phyloP scores from a whole-genome alignment of 805 yeast genomes.

The Lipomyces spencermartinsiae region DNA sequence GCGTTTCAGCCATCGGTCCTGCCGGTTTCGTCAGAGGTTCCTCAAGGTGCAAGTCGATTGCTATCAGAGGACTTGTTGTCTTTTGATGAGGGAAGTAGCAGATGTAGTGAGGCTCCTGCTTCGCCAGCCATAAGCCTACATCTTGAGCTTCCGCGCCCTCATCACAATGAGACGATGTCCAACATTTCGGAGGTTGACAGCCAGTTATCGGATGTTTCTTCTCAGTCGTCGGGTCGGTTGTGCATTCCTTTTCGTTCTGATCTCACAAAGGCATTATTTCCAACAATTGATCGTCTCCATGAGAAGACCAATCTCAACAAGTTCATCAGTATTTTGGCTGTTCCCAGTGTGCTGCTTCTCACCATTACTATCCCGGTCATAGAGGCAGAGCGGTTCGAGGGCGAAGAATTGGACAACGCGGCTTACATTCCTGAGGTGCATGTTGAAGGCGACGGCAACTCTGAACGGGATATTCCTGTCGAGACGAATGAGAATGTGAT shows the following conservation, averaged over 20 bases:
- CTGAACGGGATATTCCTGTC: neutral
- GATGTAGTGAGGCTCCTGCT: conserved; percentile 8
- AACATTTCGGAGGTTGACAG: conserved; percentile 22
- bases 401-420: neutral
- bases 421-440: conserved; percentile 13
- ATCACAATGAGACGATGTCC: conserved; percentile 10
- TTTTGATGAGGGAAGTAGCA: conserved; percentile 6
- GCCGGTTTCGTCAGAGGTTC: conserved; percentile 7
- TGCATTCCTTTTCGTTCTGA: conserved; percentile 7
- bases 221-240: neutral
- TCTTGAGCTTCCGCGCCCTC: conserved; percentile 1
- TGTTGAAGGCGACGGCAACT: conserved; percentile 12
- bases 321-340: conserved; percentile 42
- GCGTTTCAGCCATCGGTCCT: conserved; percentile 29
- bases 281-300: conserved; percentile 41
- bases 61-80: conserved; percentile 21
- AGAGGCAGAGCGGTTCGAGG: conserved; percentile 33
- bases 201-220: neutral
- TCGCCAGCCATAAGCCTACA: conserved; percentile 5
- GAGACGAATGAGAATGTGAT: neutral
- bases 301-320: conserved; percentile 41
- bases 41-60: conserved; percentile 16
- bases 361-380: conserved; percentile 46
- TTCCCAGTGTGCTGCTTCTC: conserved; percentile 45
- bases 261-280: conserved; percentile 40